These are phyloP conservation scores for thale cress (Arabidopsis thaliana) DNA, from an alignment of 345 rosid genomes.

Conservation along the genomic window TAIR10.1 NC_003074.8:3721001-3721500, in stretches of 20 bases:
- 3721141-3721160: conserved; percentile 28
- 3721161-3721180: conserved; percentile 29
- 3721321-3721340: background rate
- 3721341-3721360: conserved; percentile 18
- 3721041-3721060: conserved; percentile 58
- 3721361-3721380: conserved; percentile 29
- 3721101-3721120: conserved; percentile 4
- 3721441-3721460: background rate
- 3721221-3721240: conserved; percentile 3
- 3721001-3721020: conserved; percentile 66
- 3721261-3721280: background rate
- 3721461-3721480: background rate
- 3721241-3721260: background rate
- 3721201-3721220: conserved; percentile 10
- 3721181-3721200: conserved; percentile 32
- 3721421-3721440: conserved; percentile 26
- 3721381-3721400: conserved; percentile 3
- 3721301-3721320: background rate
- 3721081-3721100: conserved; percentile 60
- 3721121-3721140: conserved; percentile 26
- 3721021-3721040: conserved; percentile 69
- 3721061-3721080: conserved; percentile 71
- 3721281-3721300: background rate
- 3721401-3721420: conserved; percentile 9
- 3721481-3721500: conserved; percentile 27